A percentile compares a stretch with the other conserved stretches of the same genome.
Conservation (phyloP, 2,329 filamentous ascomycete species). For the Venturia oleaginea region DNA sequence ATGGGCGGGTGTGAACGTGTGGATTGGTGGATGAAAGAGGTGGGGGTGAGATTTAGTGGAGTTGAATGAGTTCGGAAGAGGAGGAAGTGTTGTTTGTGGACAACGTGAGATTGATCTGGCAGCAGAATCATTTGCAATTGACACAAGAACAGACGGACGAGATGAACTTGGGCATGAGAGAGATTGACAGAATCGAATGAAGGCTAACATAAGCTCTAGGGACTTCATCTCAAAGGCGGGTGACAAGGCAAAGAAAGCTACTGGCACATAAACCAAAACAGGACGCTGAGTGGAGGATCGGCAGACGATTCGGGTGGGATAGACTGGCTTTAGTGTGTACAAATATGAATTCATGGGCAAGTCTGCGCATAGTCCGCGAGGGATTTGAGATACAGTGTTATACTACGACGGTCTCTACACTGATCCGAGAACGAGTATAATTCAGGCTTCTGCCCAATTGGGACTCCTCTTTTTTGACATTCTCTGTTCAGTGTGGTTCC, state of each 20-base stretch:
- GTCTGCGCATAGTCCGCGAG: not conserved
- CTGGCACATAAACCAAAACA: not conserved
- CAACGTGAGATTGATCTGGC: not conserved
- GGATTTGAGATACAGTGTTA: not conserved
- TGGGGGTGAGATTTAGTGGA: not conserved
- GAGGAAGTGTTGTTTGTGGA: not conserved
- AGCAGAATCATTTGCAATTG: not conserved
- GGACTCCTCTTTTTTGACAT: not conserved
- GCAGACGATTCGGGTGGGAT: not conserved
- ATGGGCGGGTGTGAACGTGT: not conserved
- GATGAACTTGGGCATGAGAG: no score
- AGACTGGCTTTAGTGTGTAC: not conserved
- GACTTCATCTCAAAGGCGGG: slow-evolving; percentile 11
- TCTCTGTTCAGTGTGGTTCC: not conserved
- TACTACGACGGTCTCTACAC: not conserved
- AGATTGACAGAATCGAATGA: not conserved
- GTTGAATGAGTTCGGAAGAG: not conserved
- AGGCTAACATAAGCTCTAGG: slow-evolving; percentile 1
- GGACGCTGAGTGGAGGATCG: not conserved
- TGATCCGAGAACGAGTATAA: not conserved
- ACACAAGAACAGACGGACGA: not conserved
- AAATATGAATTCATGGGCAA: slow-evolving; percentile 4
- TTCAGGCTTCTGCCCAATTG: not conserved
- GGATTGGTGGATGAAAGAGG: not conserved
- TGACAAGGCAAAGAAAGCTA: slow-evolving; percentile 9